These are phyloP conservation scores for Penicillium soppii DNA, from an alignment of 495 filamentous ascomycete genomes.

Conservation along the genomic window DNA sequence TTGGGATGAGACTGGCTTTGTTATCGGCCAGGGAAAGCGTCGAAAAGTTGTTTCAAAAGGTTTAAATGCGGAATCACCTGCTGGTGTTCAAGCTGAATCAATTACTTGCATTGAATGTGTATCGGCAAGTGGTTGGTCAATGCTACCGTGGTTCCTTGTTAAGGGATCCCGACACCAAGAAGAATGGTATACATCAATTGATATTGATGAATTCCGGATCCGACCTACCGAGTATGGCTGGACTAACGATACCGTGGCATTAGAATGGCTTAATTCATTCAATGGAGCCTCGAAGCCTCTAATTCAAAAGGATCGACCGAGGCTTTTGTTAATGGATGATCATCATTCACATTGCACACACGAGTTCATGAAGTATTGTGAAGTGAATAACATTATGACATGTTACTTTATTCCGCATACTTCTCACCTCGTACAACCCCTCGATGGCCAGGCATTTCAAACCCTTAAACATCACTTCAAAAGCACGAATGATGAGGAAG, in stretches of 20 bases:
- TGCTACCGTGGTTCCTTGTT: not conserved
- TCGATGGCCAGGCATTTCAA: not conserved
- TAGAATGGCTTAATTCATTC: not conserved
- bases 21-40: too few species aligned
- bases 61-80: not conserved
- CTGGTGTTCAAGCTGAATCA: not conserved
- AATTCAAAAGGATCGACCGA: not conserved
- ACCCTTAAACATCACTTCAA: not conserved
- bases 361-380: not conserved
- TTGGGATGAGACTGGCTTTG: too few species aligned
- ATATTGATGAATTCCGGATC: not conserved
- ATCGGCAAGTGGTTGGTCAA: not conserved
- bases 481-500: not conserved
- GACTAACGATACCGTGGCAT: not conserved
- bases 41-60: not conserved
- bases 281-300: not conserved
- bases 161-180: not conserved
- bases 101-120: constrained; percentile 1
- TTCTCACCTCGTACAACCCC: not conserved
- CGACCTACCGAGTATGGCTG: not conserved
- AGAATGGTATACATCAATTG: not conserved
- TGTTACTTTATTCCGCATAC: not conserved
- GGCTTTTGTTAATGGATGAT: not conserved
- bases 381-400: not conserved
- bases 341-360: not conserved